These are phyloP conservation scores for Colletotrichum sansevieriae DNA, from an alignment of 2,329 filamentous ascomycete genomes.

Conservation along the genomic window DNA sequence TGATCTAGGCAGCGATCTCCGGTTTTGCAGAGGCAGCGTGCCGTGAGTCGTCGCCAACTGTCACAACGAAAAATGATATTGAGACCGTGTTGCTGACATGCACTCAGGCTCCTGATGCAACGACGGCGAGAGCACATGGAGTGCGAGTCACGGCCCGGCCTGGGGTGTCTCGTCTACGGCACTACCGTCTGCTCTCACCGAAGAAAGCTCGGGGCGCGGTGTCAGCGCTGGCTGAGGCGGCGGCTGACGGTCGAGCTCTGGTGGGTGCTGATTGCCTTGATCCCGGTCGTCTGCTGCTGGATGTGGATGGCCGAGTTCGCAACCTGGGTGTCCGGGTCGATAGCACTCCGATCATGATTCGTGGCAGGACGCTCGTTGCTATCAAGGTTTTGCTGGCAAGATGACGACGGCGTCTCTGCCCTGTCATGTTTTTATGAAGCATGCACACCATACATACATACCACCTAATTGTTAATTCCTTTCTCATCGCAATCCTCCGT, in stretches of 20 bases:
- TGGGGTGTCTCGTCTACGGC: slow-evolving; percentile 68
- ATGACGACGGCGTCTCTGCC: too few relatives aligned
- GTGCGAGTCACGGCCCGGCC: slow-evolving; percentile 68
- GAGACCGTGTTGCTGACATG: background rate
- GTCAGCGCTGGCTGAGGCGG: slow-evolving; percentile 59
- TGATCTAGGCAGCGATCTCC: slow-evolving; percentile 69
- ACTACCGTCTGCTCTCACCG: slow-evolving; percentile 62
- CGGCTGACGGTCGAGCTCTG: slow-evolving; percentile 62
- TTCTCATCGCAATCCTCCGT: too few relatives aligned
- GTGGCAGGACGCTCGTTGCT: too few relatives aligned
- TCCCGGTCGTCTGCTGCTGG: slow-evolving; percentile 57
- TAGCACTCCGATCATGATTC: background rate
- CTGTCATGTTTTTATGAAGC: too few relatives aligned
- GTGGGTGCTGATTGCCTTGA: slow-evolving; percentile 61
- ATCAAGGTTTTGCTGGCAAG: too few relatives aligned
- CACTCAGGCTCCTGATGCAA: slow-evolving; percentile 67
- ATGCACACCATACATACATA: too few relatives aligned
- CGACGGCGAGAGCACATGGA: slow-evolving; percentile 71
- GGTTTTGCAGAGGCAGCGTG: slow-evolving; percentile 72
- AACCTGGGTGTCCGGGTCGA: background rate
- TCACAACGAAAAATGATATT: too few relatives aligned
- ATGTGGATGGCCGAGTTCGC: slow-evolving; percentile 49
- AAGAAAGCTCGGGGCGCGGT: slow-evolving; percentile 58
- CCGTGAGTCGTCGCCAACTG: slow-evolving; percentile 55
- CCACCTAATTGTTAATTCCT: too few relatives aligned